A percentile compares a stretch with the other conserved stretches of the same genome.
Conservation (phyloP, 2,329 filamentous ascomycete species). For the Pseudogymnoascus sp. region DNA sequence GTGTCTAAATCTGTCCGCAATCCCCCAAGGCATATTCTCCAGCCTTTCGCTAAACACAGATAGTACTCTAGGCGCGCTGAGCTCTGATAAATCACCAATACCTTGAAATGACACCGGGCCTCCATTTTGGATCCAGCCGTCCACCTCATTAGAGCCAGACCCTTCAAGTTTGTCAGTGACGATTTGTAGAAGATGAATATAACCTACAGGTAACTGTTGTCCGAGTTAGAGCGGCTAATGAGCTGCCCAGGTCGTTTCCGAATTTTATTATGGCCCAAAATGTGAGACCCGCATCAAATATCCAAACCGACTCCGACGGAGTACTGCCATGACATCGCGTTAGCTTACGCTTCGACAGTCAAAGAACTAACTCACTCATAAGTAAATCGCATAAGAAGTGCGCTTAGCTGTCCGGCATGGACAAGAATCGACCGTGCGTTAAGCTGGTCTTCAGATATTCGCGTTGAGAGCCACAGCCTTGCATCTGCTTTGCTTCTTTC, state of each 20-base stretch:
- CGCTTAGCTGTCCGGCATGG: conserved; percentile 13
- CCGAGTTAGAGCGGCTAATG: not conserved
- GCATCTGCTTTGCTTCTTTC: conserved; percentile 13
- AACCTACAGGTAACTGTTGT: conserved; percentile 12
- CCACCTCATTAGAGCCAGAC: conserved; percentile 13
- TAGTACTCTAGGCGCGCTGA: conserved; percentile 12
- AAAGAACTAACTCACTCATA: conserved; percentile 12
- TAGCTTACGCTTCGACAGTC: not conserved
- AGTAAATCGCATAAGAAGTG: conserved; percentile 14
- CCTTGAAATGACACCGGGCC: conserved; percentile 14
- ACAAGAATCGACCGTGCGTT: conserved; percentile 14
- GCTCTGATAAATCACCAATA: conserved; percentile 12
- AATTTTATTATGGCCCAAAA: conserved; percentile 16
- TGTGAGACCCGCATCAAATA: conserved; percentile 13
- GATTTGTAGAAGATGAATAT: not conserved
- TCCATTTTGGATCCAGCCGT: conserved; percentile 13
- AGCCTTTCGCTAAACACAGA: conserved; percentile 13
- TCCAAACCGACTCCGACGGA: conserved; percentile 13
- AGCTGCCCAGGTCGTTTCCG: conserved; percentile 2
- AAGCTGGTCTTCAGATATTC: conserved; percentile 11
- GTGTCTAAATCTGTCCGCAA: conserved; percentile 12
- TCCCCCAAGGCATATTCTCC: conserved; percentile 14
- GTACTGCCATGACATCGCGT: conserved; percentile 6
- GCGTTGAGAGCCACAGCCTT: conserved; percentile 11
- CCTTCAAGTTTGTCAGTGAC: conserved; percentile 9